Evolutionary conservation across 108 stramenopile species (phyloP).

Genomic region (Cyclotella atomus): DNA sequence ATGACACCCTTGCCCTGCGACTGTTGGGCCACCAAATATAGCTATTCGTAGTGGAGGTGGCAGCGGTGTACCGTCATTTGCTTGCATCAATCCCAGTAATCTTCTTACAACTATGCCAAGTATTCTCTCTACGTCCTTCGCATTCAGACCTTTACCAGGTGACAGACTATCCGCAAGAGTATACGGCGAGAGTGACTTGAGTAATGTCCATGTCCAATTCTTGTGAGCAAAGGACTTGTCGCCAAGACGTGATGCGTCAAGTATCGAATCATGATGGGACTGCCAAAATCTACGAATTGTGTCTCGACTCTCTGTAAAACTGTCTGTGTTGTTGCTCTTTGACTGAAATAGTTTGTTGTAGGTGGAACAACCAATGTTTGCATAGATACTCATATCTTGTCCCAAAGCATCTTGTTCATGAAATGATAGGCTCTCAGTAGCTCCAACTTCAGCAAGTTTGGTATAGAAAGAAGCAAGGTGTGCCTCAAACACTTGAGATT

Average conservation of each 20-base stretch:
- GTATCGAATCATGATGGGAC: constrained; percentile 39
- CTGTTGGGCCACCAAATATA: constrained; percentile 51
- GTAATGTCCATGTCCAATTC: constrained; percentile 31
- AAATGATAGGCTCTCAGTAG: constrained; percentile 15
- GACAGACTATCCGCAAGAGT: constrained; percentile 29
- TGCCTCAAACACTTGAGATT: constrained; percentile 9
- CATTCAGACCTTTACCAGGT: background rate
- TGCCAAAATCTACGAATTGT: constrained; percentile 44
- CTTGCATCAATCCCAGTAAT: constrained; percentile 35
- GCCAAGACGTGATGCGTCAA: constrained; percentile 46
- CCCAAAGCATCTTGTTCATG: constrained; percentile 29
- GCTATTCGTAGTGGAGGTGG: constrained; percentile 52
- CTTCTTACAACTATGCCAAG: constrained; percentile 36
- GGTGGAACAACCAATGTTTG: constrained; percentile 35
- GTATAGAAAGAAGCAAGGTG: constrained; percentile 28
- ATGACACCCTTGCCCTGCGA: constrained; percentile 46
- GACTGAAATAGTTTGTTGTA: constrained; percentile 26
- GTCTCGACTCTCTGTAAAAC: constrained; percentile 3
- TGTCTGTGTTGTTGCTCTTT: constrained; percentile 16
- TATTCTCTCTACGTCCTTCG: constrained; percentile 35
- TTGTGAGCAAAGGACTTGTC: constrained; percentile 34
- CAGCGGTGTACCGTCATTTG: constrained; percentile 11
- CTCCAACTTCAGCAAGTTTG: constrained; percentile 22
- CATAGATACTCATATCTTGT: constrained; percentile 38
- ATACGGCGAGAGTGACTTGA: constrained; percentile 38